phyloP scores from a whole-genome alignment of 345 rosid species.

The Draba incana region DNA sequence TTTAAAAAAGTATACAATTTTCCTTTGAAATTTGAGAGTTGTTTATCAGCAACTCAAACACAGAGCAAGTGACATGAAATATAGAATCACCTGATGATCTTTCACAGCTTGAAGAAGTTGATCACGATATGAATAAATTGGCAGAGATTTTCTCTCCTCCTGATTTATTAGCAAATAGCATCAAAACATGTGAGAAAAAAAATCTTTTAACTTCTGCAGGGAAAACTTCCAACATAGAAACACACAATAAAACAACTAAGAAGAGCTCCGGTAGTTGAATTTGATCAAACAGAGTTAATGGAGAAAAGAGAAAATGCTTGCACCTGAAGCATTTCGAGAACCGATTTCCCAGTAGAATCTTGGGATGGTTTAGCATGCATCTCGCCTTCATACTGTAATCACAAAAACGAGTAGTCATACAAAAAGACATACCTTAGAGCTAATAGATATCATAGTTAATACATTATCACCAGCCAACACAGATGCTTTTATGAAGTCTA shows the following conservation, averaged over 20 bases:
- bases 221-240: not conserved
- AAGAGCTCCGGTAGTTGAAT: not conserved
- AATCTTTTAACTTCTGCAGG: not conserved
- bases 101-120: conserved; percentile 66
- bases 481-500: conserved; percentile 73
- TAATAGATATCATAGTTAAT: conserved; percentile 28
- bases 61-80: not conserved
- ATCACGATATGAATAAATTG: conserved; percentile 76
- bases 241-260: not conserved
- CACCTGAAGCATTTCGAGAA: conserved; percentile 72
- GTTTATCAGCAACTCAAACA: not conserved
- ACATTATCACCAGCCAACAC: conserved; percentile 78
- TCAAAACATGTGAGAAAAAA: not conserved
- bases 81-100: conserved; percentile 58
- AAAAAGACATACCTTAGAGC: not conserved
- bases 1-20: not conserved
- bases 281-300: not conserved
- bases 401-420: not conserved
- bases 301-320: conserved; percentile 14
- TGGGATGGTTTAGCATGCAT: conserved; percentile 45
- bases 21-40: not conserved
- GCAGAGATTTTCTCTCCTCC: conserved; percentile 79
- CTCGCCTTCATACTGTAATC: conserved; percentile 52
- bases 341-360: conserved; percentile 51
- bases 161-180: conserved; percentile 28